phyloP scores from a whole-genome alignment of 805 yeast species.

The Kluyveromyces dobzhanskii region DNA sequence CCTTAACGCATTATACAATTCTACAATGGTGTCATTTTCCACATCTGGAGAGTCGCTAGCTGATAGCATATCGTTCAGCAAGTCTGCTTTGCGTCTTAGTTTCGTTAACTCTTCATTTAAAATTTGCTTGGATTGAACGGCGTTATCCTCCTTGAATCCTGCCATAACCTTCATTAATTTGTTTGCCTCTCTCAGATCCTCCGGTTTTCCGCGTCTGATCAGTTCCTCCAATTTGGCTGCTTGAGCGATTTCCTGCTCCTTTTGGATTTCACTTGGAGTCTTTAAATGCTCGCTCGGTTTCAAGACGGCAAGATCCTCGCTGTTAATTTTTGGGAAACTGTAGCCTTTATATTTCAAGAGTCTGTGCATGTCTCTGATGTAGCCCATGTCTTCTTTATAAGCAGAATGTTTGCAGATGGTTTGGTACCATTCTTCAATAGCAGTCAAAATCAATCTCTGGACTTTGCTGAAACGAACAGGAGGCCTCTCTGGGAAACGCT shows the following conservation, averaged over 20 bases:
- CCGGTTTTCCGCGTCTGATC: slow-evolving; percentile 91
- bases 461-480: slow-evolving; percentile 76
- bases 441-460: slow-evolving; percentile 77
- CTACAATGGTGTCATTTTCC: slow-evolving; percentile 60
- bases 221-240: slow-evolving; percentile 93
- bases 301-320: slow-evolving; percentile 87
- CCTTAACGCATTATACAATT: slow-evolving; percentile 69
- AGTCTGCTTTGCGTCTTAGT: slow-evolving; percentile 75
- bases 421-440: slow-evolving; percentile 95
- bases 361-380: slow-evolving; percentile 93
- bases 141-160: slow-evolving; percentile 82
- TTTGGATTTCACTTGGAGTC: slow-evolving; percentile 81
- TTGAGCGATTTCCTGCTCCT: slow-evolving; percentile 88
- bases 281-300: slow-evolving; percentile 83
- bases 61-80: slow-evolving; percentile 78
- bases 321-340: slow-evolving; percentile 81
- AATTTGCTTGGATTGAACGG: slow-evolving; percentile 56
- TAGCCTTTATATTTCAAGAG: slow-evolving; percentile 85
- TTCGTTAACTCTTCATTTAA: slow-evolving; percentile 79
- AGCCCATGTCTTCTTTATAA: slow-evolving; percentile 86
- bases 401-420: slow-evolving; percentile 85
- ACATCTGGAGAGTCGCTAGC: slow-evolving; percentile 34
- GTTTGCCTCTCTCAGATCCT: slow-evolving; percentile 92
- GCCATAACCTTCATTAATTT: slow-evolving; percentile 97
- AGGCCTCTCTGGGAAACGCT: slow-evolving; percentile 90